A percentile compares a stretch with the other conserved stretches of the same genome.
Conservation (phyloP, 2,329 filamentous ascomycete species). For the Gnomoniopsis smithogilvyi region DNA sequence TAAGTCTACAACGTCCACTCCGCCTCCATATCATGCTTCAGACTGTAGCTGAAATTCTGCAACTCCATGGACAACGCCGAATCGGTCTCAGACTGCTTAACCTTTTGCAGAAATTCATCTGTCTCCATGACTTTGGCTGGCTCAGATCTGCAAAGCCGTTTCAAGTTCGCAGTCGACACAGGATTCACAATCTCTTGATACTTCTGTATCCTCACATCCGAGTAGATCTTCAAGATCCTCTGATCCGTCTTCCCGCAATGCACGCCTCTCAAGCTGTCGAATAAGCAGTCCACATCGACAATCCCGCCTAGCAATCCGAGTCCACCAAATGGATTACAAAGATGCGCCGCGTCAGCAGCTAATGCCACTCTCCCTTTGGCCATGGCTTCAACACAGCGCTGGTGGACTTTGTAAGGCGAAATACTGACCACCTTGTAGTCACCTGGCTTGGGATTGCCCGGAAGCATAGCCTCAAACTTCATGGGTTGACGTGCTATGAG, state of each 20-base stretch:
- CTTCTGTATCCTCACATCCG: neutral
- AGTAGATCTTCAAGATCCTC: constrained; percentile 5
- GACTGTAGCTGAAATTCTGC: neutral
- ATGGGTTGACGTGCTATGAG: constrained; percentile 38
- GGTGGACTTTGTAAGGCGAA: constrained; percentile 42
- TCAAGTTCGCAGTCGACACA: constrained; percentile 1
- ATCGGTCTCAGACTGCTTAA: neutral
- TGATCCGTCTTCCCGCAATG: neutral
- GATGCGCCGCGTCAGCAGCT: constrained; percentile 9
- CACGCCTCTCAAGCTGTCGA: neutral
- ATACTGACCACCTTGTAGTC: constrained; percentile 43
- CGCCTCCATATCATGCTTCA: neutral
- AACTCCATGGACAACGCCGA: neutral
- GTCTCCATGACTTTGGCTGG: neutral
- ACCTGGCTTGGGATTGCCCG: constrained; percentile 42
- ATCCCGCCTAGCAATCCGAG: constrained; percentile 6
- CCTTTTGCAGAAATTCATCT: neutral
- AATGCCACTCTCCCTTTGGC: neutral
- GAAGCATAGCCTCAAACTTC: constrained; percentile 43
- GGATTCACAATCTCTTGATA: constrained; percentile 2
- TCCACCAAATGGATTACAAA: constrained; percentile 11
- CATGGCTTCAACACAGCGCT: neutral
- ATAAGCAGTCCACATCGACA: constrained; percentile 3
- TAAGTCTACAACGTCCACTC: neutral
- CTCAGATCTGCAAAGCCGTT: neutral